Percentiles rank a stretch among this genome's conserved stretches.
phyloP scores from a whole-genome alignment of 2,329 filamentous ascomycete genomes.

The Tolypocladium paradoxum region DNA sequence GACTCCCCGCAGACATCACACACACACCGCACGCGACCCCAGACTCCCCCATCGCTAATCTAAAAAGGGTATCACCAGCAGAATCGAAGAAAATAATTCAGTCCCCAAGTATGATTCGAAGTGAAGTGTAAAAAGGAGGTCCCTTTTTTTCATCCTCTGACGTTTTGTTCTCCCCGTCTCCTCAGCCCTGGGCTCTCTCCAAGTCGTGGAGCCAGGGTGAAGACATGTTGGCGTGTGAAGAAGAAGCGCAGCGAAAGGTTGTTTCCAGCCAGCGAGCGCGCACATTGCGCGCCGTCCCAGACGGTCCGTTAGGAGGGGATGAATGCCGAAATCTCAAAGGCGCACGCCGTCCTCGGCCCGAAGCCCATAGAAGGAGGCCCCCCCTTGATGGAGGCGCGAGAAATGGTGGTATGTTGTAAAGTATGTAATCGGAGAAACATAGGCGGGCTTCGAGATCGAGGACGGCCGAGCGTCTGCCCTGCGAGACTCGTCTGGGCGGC shows the following conservation, averaged over 20 bases:
- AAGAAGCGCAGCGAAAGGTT: constrained; percentile 10
- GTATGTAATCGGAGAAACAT: not conserved
- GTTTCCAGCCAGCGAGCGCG: constrained; percentile 12
- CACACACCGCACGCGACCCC: not conserved
- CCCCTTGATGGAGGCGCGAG: not conserved
- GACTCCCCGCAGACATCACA: not conserved
- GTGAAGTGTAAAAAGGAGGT: constrained; percentile 8
- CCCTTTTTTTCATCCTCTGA: not conserved
- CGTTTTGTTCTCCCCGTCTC: not conserved
- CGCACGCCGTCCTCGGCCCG: constrained; percentile 4
- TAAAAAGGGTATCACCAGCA: constrained; percentile 24
- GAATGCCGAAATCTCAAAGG: constrained; percentile 12
- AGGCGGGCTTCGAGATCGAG: not conserved
- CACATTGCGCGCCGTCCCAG: constrained; percentile 6
- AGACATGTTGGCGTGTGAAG: constrained; percentile 11
- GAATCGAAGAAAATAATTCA: constrained; percentile 17
- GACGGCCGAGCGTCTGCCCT: constrained; percentile 7
- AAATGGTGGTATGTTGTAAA: not conserved
- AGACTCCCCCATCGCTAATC: not conserved
- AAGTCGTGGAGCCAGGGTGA: constrained; percentile 5
- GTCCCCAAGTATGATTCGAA: constrained; percentile 5
- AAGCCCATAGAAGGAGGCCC: not conserved
- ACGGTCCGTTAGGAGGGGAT: constrained; percentile 6
- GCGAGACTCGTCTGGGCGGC: constrained; percentile 3
- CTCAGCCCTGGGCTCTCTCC: not conserved